Percentiles rank a stretch among this genome's conserved stretches.
Conservation (phyloP, 306 rosid species). For the Dryas octopetala region DNA sequence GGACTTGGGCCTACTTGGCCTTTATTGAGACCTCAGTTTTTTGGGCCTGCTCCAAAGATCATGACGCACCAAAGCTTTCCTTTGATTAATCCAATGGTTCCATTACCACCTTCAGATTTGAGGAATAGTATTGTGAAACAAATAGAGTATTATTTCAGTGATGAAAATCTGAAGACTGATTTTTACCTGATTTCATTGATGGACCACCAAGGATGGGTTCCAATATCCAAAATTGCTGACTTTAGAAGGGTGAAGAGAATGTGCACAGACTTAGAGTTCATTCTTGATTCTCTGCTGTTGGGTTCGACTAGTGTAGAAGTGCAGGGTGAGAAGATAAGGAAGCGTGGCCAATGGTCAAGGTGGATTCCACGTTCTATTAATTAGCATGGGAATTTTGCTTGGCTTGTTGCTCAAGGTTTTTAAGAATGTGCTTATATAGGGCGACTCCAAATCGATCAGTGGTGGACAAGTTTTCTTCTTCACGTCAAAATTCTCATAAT, state of each 20-base stretch:
- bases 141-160: slow-evolving; percentile 1
- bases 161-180: not conserved
- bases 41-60: no score
- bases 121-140: not conserved
- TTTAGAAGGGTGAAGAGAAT: not conserved
- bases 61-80: no score
- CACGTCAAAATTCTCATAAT: no score
- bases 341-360: not conserved
- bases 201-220: not conserved
- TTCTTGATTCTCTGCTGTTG: not conserved
- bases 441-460: no score
- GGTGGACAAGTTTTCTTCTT: no score
- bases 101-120: not conserved
- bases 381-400: no score
- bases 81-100: no score
- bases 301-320: not conserved
- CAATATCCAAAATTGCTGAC: not conserved
- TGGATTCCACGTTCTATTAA: not conserved
- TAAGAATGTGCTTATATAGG: no score
- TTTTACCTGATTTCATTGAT: not conserved
- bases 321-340: not conserved
- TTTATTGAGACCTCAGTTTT: no score
- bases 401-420: no score
- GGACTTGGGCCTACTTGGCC: no score
- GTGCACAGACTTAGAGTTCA: not conserved